These are phyloP conservation scores for Xylaria sp. DNA, from an alignment of 2,329 filamentous ascomycete genomes.

Conservation along the genomic window DNA sequence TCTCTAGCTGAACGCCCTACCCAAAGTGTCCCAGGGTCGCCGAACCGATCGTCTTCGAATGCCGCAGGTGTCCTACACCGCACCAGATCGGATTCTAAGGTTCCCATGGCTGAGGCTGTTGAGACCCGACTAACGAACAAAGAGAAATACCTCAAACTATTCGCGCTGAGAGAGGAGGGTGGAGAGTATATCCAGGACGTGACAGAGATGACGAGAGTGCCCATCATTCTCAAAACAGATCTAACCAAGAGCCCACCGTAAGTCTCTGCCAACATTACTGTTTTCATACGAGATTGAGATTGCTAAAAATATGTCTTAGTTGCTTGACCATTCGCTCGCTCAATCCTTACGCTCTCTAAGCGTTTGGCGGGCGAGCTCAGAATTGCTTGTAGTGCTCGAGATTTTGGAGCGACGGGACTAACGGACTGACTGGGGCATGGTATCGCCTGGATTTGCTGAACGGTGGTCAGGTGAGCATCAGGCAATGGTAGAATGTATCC, in stretches of 20 bases:
- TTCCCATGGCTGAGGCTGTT: slow-evolving; percentile 77
- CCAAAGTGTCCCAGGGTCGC: slow-evolving; percentile 94
- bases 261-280: slow-evolving; percentile 59
- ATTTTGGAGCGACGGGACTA: slow-evolving; percentile 25
- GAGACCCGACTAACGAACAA: slow-evolving; percentile 89
- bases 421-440: slow-evolving; percentile 30
- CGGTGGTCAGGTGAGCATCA: slow-evolving; percentile 31
- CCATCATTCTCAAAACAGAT: slow-evolving; percentile 98
- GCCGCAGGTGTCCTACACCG: slow-evolving; percentile 79
- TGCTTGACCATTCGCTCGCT: slow-evolving; percentile 75
- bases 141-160: slow-evolving; percentile 94
- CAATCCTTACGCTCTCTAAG: slow-evolving; percentile 68
- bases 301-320: slow-evolving; percentile 58
- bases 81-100: slow-evolving; percentile 93
- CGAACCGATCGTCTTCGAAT: slow-evolving; percentile 77
- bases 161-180: slow-evolving; percentile 88
- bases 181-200: slow-evolving; percentile 99
- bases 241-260: slow-evolving; percentile 99
- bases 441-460: slow-evolving; percentile 37
- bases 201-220: slow-evolving; percentile 95
- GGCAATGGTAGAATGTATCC: slow-evolving; percentile 47
- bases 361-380: slow-evolving; percentile 5
- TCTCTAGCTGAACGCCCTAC: slow-evolving; percentile 90
- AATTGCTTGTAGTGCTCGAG: slow-evolving; percentile 25
- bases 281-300: background rate